Conservation (phyloP, 2,329 filamentous ascomycete genomes). For the Thelonectria blattea region DNA sequence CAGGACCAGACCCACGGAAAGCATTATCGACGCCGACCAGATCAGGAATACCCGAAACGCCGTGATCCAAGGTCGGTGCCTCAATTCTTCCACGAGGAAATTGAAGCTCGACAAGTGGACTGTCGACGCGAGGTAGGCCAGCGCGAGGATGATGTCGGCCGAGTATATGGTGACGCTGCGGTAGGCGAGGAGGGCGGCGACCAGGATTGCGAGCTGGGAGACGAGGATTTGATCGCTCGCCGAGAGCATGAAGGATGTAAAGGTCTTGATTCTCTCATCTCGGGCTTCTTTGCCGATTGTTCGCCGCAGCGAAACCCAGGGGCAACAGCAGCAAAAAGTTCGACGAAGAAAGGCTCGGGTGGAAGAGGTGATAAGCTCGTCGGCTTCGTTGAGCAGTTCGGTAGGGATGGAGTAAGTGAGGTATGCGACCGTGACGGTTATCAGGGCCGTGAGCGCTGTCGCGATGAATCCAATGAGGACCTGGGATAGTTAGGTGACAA, state of each 20-base stretch:
- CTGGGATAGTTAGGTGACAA: too few species aligned
- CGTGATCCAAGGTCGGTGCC: not conserved
- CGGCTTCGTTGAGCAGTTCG: too few species aligned
- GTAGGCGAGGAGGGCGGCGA: not conserved
- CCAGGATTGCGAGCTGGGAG: not conserved
- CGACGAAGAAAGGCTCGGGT: too few species aligned
- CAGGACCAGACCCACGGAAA: not conserved
- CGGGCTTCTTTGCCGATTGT: not conserved
- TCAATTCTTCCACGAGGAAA: not conserved
- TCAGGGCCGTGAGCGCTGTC: too few species aligned
- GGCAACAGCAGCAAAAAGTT: too few species aligned
- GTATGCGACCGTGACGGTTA: too few species aligned
- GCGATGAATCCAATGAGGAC: too few species aligned
- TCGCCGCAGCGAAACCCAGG: not conserved
- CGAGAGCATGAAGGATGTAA: not conserved
- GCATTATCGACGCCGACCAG: not conserved
- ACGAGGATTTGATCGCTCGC: not conserved
- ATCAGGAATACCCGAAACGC: not conserved
- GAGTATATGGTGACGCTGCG: not conserved
- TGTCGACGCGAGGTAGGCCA: not conserved
- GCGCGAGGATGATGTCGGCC: not conserved
- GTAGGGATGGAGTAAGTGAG: too few species aligned
- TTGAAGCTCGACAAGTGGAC: not conserved
- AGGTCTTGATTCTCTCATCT: not conserved
- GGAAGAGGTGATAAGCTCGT: too few species aligned